Conservation (phyloP, 83 land plant genomes). For the Picea abies region DNA sequence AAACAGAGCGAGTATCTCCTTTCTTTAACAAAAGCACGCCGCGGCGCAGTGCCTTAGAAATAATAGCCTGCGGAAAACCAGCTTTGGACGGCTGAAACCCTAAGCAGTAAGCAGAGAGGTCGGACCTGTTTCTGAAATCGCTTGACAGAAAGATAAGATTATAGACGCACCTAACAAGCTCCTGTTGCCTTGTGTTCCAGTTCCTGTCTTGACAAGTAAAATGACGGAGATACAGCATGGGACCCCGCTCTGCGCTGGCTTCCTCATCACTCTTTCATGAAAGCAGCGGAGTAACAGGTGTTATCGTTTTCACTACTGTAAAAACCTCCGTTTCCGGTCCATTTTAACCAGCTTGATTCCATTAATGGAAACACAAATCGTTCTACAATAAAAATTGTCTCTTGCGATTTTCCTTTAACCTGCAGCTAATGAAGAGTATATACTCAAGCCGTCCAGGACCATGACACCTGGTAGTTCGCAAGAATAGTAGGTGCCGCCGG, state of each 20-base stretch:
- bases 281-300: too few species aligned
- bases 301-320: too few species aligned
- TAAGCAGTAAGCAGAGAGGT: background rate
- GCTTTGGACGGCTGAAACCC: background rate
- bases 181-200: background rate
- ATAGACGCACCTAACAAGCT: background rate
- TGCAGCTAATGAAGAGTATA: too few species aligned
- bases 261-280: background rate
- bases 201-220: slow-evolving; percentile 18
- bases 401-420: too few species aligned
- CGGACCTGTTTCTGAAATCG: background rate
- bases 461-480: too few species aligned
- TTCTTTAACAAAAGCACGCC: background rate
- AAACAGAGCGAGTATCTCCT: background rate
- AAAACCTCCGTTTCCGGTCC: too few species aligned
- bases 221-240: background rate
- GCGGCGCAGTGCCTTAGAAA: background rate
- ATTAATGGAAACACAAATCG: too few species aligned
- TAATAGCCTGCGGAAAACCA: background rate
- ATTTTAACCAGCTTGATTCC: too few species aligned
- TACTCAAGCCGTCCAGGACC: too few species aligned
- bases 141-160: background rate
- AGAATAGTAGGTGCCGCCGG: too few species aligned
- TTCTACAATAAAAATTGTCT: too few species aligned
- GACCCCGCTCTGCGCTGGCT: slow-evolving; percentile 14